Evolutionary conservation across 495 filamentous ascomycete genomes (phyloP).

Genomic region (Lasiosphaeris hirsuta): DNA sequence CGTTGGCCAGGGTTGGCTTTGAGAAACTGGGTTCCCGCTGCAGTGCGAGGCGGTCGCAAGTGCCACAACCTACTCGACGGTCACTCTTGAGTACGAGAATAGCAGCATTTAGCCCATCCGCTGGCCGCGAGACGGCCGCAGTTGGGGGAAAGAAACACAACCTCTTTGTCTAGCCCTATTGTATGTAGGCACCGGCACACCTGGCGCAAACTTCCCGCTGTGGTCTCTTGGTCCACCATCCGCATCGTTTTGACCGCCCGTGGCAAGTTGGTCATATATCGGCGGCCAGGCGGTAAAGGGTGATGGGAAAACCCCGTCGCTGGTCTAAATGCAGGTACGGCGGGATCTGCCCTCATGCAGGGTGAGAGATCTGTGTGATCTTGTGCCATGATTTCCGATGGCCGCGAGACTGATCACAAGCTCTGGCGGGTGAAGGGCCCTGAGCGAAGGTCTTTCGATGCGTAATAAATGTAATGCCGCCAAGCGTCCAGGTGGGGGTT

Average conservation of each 20-base stretch:
- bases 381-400: background rate
- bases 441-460: too few species aligned
- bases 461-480: too few species aligned
- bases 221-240: background rate
- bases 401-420: background rate
- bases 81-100: constrained; percentile 3
- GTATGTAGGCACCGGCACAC: background rate
- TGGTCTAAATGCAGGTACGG: background rate
- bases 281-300: background rate
- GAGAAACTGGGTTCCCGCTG: constrained; percentile 10
- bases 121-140: background rate
- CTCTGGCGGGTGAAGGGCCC: too few species aligned
- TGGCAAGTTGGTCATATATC: background rate
- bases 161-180: background rate
- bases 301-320: background rate
- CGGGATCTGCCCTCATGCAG: constrained; percentile 14
- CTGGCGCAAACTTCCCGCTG: background rate
- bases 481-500: too few species aligned
- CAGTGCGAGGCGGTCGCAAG: background rate
- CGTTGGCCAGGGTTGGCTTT: background rate
- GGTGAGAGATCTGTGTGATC: constrained; percentile 10
- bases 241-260: too few species aligned
- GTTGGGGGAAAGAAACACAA: too few species aligned
- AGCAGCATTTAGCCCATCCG: background rate
- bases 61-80: background rate